A percentile compares a stretch with the other conserved stretches of the same genome.
Conservation (phyloP, 176 grass and related monocot genomes). For the Oryza punctata region DNA sequence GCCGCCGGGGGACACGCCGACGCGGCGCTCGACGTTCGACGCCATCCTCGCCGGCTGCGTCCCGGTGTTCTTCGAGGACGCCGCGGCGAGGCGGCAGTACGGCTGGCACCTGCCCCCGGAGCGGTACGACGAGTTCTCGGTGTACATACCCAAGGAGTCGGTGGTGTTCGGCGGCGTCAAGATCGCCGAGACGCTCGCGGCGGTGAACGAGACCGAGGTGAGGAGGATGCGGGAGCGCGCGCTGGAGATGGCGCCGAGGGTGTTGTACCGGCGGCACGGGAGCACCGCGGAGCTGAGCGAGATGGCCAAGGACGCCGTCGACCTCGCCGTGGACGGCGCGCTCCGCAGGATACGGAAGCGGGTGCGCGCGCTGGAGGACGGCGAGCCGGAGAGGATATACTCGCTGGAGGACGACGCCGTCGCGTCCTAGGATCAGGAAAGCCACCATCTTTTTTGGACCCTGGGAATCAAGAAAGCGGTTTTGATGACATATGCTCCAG, state of each 20-base stretch:
- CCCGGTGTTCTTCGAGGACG: slow-evolving; percentile 75
- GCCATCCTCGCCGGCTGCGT: slow-evolving; percentile 65
- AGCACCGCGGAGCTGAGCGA: slow-evolving; percentile 47
- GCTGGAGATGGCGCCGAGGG: slow-evolving; percentile 60
- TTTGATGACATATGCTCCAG: neutral
- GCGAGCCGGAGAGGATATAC: slow-evolving; percentile 53
- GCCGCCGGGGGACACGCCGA: slow-evolving; percentile 62
- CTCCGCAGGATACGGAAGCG: slow-evolving; percentile 59
- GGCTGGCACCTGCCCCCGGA: slow-evolving; percentile 56
- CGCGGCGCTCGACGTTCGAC: slow-evolving; percentile 68
- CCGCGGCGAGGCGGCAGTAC: slow-evolving; percentile 49
- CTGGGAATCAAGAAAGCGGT: neutral
- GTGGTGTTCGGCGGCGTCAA: slow-evolving; percentile 61
- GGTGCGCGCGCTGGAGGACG: slow-evolving; percentile 49
- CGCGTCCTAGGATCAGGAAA: slow-evolving; percentile 26
- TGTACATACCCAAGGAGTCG: slow-evolving; percentile 69
- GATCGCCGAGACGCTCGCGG: slow-evolving; percentile 47
- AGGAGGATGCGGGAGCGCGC: slow-evolving; percentile 51
- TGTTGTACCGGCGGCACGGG: slow-evolving; percentile 64
- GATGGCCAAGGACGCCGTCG: slow-evolving; percentile 57
- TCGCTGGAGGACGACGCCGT: slow-evolving; percentile 46
- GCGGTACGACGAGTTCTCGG: slow-evolving; percentile 64
- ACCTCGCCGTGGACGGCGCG: slow-evolving; percentile 71
- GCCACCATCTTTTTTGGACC: neutral
- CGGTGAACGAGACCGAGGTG: slow-evolving; percentile 49